phyloP scores from a whole-genome alignment of 768 basidiomycete species.

The Termitomyces heimii region DNA sequence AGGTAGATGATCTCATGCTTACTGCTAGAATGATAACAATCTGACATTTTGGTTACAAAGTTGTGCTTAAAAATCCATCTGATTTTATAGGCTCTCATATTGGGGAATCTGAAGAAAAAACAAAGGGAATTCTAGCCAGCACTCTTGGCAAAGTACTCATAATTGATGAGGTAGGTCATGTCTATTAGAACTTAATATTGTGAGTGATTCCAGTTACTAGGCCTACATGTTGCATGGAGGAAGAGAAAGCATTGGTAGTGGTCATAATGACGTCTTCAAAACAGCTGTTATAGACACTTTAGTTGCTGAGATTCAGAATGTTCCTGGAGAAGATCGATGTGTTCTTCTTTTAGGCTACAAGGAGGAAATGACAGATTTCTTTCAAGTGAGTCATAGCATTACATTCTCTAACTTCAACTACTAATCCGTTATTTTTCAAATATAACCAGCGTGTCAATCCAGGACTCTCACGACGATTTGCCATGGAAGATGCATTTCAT shows the following conservation, averaged over 20 bases:
- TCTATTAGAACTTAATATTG: background rate
- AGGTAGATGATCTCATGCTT: background rate
- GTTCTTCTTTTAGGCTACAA: slow-evolving; percentile 63
- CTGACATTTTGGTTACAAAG: background rate
- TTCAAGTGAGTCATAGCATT: slow-evolving; percentile 37
- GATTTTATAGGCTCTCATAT: background rate
- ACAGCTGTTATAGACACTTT: slow-evolving; percentile 70
- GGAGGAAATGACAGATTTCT: slow-evolving; percentile 67
- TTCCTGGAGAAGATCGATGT: slow-evolving; percentile 65
- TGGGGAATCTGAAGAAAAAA: background rate
- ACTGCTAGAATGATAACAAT: background rate
- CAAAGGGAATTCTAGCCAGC: background rate
- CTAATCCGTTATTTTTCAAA: background rate
- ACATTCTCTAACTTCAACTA: background rate
- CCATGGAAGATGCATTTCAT: background rate
- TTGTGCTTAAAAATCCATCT: background rate
- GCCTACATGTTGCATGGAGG: background rate
- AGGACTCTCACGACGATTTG: background rate
- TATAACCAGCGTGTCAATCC: background rate
- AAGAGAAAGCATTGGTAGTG: background rate
- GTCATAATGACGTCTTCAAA: slow-evolving; percentile 43
- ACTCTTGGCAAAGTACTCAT: background rate
- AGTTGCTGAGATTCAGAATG: slow-evolving; percentile 67
- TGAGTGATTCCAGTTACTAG: background rate
- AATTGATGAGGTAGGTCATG: background rate